Percentiles rank a stretch among this genome's conserved stretches.
Evolutionary conservation across 2,329 filamentous ascomycete species (phyloP).

Genomic region (Botrytis paeoniae): DNA sequence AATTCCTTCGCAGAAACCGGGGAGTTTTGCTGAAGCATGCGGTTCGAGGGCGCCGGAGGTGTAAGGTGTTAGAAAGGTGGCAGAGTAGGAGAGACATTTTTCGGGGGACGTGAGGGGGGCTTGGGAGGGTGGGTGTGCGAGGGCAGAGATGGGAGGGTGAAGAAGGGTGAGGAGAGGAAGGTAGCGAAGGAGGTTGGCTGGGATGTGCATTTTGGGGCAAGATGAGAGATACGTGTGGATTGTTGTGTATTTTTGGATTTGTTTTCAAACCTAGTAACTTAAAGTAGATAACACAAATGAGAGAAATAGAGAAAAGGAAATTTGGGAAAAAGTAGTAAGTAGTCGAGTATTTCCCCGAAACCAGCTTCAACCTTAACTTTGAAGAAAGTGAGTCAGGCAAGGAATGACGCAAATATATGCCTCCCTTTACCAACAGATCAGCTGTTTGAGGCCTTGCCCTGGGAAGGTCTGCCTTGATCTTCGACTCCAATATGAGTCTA

Average conservation of each 20-base stretch:
- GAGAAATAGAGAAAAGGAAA: no score
- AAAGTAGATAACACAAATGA: background rate
- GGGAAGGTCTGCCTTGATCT: background rate
- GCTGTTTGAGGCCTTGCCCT: background rate
- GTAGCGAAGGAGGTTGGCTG: background rate
- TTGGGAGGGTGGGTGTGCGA: background rate
- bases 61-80: background rate
- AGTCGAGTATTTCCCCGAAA: background rate
- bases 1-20: background rate
- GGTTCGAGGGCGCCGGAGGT: background rate
- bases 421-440: background rate
- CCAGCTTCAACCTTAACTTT: background rate
- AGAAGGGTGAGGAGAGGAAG: background rate
- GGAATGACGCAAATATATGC: background rate
- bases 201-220: background rate
- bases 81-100: slow-evolving; percentile 2
- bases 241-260: background rate
- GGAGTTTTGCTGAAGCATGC: background rate
- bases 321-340: no score
- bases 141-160: no score
- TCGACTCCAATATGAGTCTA: background rate
- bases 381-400: background rate
- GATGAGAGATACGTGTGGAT: background rate
- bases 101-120: background rate
- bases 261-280: no score